Percentiles rank a stretch among this genome's conserved stretches.
Evolutionary conservation across 306 rosid species (phyloP).

Genomic region (Gleditsia sinensis): DNA sequence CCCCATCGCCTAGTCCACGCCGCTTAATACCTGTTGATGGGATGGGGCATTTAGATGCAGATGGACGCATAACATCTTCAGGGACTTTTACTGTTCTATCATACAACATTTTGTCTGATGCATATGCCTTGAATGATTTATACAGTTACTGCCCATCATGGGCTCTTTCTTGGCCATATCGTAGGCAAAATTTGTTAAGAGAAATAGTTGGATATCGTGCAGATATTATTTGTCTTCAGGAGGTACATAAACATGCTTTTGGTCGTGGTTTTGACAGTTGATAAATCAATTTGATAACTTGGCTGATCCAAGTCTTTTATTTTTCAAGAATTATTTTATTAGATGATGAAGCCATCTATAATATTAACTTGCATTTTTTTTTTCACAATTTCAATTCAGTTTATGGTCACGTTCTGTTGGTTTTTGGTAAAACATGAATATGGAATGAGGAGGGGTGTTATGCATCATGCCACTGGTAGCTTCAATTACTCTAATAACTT

Average conservation of each 20-base stretch:
- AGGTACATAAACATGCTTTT: conserved; percentile 55
- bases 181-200: conserved; percentile 89
- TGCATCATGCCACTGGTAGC: no score
- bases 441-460: neutral
- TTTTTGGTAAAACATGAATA: neutral
- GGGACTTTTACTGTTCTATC: conserved; percentile 95
- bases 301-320: neutral
- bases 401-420: no score
- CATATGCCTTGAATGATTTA: conserved; percentile 77
- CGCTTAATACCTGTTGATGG: conserved; percentile 68
- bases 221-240: conserved; percentile 97
- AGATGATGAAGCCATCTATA: neutral
- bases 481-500: neutral
- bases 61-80: conserved; percentile 71
- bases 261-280: neutral
- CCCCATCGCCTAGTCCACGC: conserved; percentile 93
- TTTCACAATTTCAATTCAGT: neutral
- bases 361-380: neutral
- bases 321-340: neutral
- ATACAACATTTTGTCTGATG: conserved; percentile 91
- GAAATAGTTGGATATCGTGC: conserved; percentile 95
- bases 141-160: conserved; percentile 97
- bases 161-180: conserved; percentile 99
- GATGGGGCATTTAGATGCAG: conserved; percentile 77
- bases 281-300: neutral